These are phyloP conservation scores for Lasiosphaeriaceae sp. DNA, from an alignment of 495 filamentous ascomycete genomes.

Conservation along the genomic window DNA sequence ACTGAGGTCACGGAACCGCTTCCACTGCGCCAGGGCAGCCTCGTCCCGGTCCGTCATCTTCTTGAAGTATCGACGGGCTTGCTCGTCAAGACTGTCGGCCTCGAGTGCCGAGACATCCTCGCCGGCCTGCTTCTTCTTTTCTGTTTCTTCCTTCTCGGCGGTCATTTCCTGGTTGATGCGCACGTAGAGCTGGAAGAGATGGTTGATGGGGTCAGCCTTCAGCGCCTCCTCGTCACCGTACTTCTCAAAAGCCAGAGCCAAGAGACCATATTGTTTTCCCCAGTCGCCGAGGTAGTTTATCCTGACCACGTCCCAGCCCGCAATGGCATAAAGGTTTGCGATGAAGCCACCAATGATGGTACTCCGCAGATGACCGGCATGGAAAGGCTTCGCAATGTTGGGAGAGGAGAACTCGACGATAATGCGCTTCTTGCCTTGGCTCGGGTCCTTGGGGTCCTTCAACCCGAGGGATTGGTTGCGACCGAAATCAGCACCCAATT, in stretches of 20 bases:
- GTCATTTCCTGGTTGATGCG: slow-evolving; percentile 55
- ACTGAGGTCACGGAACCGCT: slow-evolving; percentile 82
- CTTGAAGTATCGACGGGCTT: slow-evolving; percentile 78
- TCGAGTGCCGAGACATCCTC: slow-evolving; percentile 48
- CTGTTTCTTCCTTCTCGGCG: slow-evolving; percentile 52
- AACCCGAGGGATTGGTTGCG: slow-evolving; percentile 62
- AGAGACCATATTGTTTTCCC: slow-evolving; percentile 63
- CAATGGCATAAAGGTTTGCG: slow-evolving; percentile 54
- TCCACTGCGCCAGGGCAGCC: slow-evolving; percentile 76
- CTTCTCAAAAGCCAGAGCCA: slow-evolving; percentile 55
- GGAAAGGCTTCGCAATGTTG: slow-evolving; percentile 66
- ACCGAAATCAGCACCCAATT: slow-evolving; percentile 60
- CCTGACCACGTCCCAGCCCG: slow-evolving; percentile 58
- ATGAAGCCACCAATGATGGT: slow-evolving; percentile 67
- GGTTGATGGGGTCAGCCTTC: slow-evolving; percentile 56
- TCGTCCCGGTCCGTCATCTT: slow-evolving; percentile 81
- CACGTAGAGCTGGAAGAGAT: slow-evolving; percentile 62
- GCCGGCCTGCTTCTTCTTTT: slow-evolving; percentile 43
- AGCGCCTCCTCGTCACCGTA: slow-evolving; percentile 58
- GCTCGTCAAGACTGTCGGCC: slow-evolving; percentile 55
- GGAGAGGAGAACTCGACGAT: slow-evolving; percentile 58
- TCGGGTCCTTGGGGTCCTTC: slow-evolving; percentile 63
- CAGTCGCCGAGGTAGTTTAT: slow-evolving; percentile 69
- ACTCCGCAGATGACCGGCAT: slow-evolving; percentile 62
- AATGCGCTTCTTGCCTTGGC: slow-evolving; percentile 66